Conservation (phyloP, 202 grass and related monocot species). For the Cymbopogon flexuosus region DNA sequence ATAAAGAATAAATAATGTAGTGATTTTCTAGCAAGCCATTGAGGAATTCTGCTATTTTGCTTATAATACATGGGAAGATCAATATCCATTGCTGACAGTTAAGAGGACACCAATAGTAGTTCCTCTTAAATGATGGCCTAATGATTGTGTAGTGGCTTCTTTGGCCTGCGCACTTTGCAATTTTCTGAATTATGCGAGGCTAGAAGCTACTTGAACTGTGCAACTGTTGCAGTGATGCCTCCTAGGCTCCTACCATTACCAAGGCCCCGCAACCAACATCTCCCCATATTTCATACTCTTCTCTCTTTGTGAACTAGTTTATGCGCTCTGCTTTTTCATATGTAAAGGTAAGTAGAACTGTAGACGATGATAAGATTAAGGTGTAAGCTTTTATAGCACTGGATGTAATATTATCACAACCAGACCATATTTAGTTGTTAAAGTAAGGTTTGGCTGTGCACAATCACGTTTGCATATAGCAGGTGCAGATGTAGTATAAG, state of each 20-base stretch:
- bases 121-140: neutral
- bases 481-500: neutral
- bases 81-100: neutral
- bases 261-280: neutral
- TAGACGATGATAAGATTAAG: neutral
- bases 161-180: neutral
- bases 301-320: neutral
- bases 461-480: neutral
- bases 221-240: conserved; percentile 14
- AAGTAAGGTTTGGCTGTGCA: neutral
- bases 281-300: neutral
- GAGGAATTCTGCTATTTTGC: neutral
- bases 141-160: neutral
- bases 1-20: neutral
- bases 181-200: conserved; percentile 5
- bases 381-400: neutral
- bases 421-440: neutral
- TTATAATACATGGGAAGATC: neutral
- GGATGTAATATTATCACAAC: neutral
- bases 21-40: neutral
- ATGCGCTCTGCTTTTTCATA: neutral
- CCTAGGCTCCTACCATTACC: neutral
- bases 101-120: neutral
- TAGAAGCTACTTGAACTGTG: neutral
- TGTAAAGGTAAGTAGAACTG: neutral